Percentiles rank a stretch among this genome's conserved stretches.
phyloP scores from a whole-genome alignment of 768 basidiomycete genomes.

The Trametopsis cervina region DNA sequence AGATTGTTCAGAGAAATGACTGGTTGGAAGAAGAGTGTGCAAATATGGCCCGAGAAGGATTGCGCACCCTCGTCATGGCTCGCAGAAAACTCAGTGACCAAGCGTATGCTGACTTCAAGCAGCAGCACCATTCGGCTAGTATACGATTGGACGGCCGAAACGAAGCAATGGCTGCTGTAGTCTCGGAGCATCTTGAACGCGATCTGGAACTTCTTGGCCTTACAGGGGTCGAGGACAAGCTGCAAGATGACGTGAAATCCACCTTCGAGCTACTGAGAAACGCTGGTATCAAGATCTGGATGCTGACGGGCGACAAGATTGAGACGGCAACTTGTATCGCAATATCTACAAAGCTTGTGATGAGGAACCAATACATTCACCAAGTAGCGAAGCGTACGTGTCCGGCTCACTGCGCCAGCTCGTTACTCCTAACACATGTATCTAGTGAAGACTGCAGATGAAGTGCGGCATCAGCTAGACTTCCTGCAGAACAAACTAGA shows the following conservation, averaged over 20 bases:
- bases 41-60: constrained; percentile 96
- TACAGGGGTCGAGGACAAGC: constrained; percentile 98
- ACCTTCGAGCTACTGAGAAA: constrained; percentile 91
- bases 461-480: constrained; percentile 83
- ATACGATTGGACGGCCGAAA: constrained; percentile 72
- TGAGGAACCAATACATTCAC: constrained; percentile 95
- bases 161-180: constrained; percentile 71
- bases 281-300: constrained; percentile 99
- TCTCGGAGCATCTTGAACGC: constrained; percentile 72
- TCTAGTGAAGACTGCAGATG: constrained; percentile 77
- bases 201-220: constrained; percentile 90
- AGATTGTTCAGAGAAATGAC: constrained; percentile 93
- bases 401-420: constrained; percentile 3
- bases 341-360: constrained; percentile 93
- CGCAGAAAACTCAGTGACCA: constrained; percentile 67
- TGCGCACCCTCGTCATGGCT: constrained; percentile 91
- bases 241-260: constrained; percentile 94
- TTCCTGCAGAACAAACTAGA: constrained; percentile 92
- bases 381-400: constrained; percentile 85
- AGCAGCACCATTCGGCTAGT: constrained; percentile 68
- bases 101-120: constrained; percentile 68
- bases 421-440: neutral
- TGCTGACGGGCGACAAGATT: constrained; percentile 98
- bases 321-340: constrained; percentile 99
- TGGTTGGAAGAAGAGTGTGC: constrained; percentile 99